phyloP scores from a whole-genome alignment of 208 protist genomes.

The Blechomonas ayalai region DNA sequence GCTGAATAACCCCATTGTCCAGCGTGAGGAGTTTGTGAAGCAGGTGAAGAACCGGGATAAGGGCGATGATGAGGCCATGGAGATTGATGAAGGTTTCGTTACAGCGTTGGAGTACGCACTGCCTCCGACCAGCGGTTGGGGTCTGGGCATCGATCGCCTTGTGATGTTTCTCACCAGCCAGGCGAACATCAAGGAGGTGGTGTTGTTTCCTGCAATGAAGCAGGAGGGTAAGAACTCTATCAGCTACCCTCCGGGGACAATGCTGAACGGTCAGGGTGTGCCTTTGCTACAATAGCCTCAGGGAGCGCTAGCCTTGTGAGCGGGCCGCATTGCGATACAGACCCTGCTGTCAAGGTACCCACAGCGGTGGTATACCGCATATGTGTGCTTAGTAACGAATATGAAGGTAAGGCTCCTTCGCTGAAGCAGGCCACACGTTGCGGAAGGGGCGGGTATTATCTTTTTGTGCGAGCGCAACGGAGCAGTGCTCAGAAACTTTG shows the following conservation, averaged over 20 bases:
- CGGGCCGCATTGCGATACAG: no score
- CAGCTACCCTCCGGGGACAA: conserved; percentile 51
- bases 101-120: conserved; percentile 98
- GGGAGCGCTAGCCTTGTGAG: no score
- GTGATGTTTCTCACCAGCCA: conserved; percentile 99
- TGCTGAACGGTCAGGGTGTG: conserved; percentile 73
- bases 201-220: conserved; percentile 93
- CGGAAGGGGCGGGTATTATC: no score
- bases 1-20: conserved; percentile 99
- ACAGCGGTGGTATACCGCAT: no score
- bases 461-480: no score
- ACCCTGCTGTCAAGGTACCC: no score
- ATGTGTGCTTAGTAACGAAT: no score
- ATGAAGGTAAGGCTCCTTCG: no score
- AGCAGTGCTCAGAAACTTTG: no score
- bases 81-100: conserved; percentile 97
- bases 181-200: conserved; percentile 98
- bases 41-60: conserved; percentile 92
- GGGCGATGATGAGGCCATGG: conserved; percentile 98
- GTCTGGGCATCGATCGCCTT: conserved; percentile 99
- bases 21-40: conserved; percentile 97
- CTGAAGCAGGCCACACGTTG: no score
- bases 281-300: conserved; percentile 52
- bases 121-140: conserved; percentile 99
- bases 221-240: conserved; percentile 40